phyloP scores from a whole-genome alignment of 371 early-diverging fungal genomes.

The Mortierella polycephala region DNA sequence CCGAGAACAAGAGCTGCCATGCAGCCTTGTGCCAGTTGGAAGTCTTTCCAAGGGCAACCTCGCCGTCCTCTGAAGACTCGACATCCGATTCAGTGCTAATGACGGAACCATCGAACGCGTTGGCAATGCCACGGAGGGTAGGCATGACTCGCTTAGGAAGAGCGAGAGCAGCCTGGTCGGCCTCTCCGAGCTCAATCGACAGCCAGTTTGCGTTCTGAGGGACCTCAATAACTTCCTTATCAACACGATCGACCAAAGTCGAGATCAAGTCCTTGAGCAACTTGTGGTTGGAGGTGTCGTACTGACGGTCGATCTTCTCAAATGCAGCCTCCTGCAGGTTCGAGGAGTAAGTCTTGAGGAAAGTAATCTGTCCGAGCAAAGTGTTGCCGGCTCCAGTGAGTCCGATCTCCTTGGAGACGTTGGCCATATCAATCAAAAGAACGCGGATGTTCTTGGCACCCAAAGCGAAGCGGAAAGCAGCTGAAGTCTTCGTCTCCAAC shows the following conservation, averaged over 20 bases:
- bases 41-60: conserved; percentile 57
- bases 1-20: conserved; percentile 83
- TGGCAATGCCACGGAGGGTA: conserved; percentile 29
- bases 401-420: conserved; percentile 72
- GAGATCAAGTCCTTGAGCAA: conserved; percentile 39
- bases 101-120: conserved; percentile 37
- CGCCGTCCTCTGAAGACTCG: conserved; percentile 57
- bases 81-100: conserved; percentile 3
- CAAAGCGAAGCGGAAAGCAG: conserved; percentile 68
- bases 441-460: conserved; percentile 67
- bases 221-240: conserved; percentile 55
- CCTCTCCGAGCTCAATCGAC: conserved; percentile 48
- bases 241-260: conserved; percentile 53
- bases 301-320: conserved; percentile 32
- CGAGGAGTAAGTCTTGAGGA: conserved; percentile 56
- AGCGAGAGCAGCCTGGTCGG: conserved; percentile 37
- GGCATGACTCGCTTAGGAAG: conserved; percentile 44
- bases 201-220: conserved; percentile 54
- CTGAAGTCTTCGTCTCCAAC: conserved; percentile 73
- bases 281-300: conserved; percentile 41
- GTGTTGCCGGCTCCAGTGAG: conserved; percentile 62
- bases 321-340: conserved; percentile 45
- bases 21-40: conserved; percentile 70
- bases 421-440: conserved; percentile 73
- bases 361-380: conserved; percentile 70